Evolutionary conservation across 306 rosid genomes (phyloP).

Genomic region (Prunus davidiana): DNA sequence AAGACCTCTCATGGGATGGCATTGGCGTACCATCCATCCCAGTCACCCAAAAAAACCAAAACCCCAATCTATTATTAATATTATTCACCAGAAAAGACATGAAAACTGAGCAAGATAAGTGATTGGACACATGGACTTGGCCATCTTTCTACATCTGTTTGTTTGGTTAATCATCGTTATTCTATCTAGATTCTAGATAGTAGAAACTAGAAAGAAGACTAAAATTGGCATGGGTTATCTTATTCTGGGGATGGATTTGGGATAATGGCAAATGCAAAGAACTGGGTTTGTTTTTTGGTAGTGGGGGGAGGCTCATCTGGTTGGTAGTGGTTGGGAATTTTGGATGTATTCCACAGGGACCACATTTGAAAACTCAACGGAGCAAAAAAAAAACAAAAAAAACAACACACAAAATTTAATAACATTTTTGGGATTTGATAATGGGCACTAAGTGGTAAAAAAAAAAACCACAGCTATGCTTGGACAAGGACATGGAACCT

Average conservation of each 20-base stretch:
- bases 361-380: conserved; percentile 26
- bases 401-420: neutral
- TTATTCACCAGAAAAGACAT: conserved; percentile 39
- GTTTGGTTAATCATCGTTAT: conserved; percentile 45
- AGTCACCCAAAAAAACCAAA: neutral
- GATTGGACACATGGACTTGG: conserved; percentile 51
- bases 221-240: neutral
- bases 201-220: no score
- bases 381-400: neutral
- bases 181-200: conserved; percentile 8
- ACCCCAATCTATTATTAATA: conserved; percentile 8
- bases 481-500: conserved; percentile 68
- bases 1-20: no score
- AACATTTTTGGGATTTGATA: conserved; percentile 45
- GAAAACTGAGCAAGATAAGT: conserved; percentile 32
- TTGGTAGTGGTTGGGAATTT: conserved; percentile 55
- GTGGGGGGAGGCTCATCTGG: conserved; percentile 18
- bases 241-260: conserved; percentile 41
- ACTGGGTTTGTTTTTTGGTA: conserved; percentile 40
- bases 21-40: no score
- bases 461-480: conserved; percentile 52
- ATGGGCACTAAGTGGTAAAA: conserved; percentile 52
- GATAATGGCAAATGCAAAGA: conserved; percentile 47
- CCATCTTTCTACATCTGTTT: conserved; percentile 58
- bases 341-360: conserved; percentile 60